Base-by-base conservation (phyloP, 345 rosid genomes). In the Gossypioides kirkii region DNA sequence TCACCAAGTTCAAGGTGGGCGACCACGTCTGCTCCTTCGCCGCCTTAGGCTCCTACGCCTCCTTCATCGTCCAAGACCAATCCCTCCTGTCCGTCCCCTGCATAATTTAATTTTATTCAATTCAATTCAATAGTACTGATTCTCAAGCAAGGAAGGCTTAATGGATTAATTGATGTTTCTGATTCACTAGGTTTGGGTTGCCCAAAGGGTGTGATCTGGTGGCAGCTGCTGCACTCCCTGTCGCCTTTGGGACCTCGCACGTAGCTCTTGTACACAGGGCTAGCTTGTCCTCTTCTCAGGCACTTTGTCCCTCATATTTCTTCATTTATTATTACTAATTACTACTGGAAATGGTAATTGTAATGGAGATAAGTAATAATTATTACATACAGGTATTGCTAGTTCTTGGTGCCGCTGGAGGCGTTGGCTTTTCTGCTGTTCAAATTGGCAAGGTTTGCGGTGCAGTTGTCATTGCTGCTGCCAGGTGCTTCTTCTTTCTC, bases 351-450 rank as follows among this genome's bases (percentile, higher is more conserved):
- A 11, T 54, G 7, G 54, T 14, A 46, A 66, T 46, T 65, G 50
- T 41, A 38, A 38, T 38, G 68, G 68, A 43, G 53, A 2, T 20
- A 25, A 58, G 1, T 12, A 2, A 36, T 23, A 43, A 43, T 43
- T 11, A 61, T 61, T 22, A 22, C 11, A 10, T 67, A 66, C 72
- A 94, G 98, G 98, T 92, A 22, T 81, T 95, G 77, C 69, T 92
- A 76, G 96, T 95, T 83, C 87, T 95, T 56, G 97, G 99, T 36
- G 99, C 99, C 4, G 98, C 97, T 69, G 97, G 99, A 76, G 99
- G 98, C 11, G 99, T 95, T 72, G 99, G 99, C 11, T 82, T 90
- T 73, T 89, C 98, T 41, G 98, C 98, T 58, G 90, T 91, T 6
- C 98, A 95, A 81, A 91, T 95, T 43, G 99, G 94, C 77, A 95